Base-by-base conservation (phyloP, 1,284 basidiomycete genomes). In the Ganoderma leucocontextum region DNA sequence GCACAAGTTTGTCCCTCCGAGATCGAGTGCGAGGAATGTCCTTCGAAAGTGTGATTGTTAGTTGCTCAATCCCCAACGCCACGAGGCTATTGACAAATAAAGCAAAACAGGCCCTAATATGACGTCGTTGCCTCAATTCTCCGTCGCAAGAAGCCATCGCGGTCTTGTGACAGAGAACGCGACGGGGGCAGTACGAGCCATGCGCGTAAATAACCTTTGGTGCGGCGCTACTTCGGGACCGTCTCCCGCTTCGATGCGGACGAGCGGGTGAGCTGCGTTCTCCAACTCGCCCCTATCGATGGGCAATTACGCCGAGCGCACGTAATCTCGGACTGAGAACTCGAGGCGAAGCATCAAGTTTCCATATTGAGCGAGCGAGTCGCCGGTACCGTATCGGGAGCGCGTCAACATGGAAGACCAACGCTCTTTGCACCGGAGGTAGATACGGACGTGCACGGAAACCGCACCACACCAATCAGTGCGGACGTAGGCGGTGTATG, bases 1-100 rank as follows among this genome's bases (percentile, higher is more conserved):
- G 79, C 80, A 96, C 91, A 98, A 86, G 79, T 98, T 98, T 35
- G 96, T 98, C 67, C 97, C 97, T 49, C 96, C 96, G 36, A 98
- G 88, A 82, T 98, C 97, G 47, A 98, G 87, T 5, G 97, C 96
- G 64, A 98, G 88, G 81, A 97, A 98, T 5, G 94, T 96, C 60
- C 96, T 96, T 78, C 68, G 61, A n/a, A 69, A 12, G 58, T 25
- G 38, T 42, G 25, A 12, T 15, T 13, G 58, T 39, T 25, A 52
- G 58, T 39, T 29, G 36, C 25, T 25, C 58, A 22, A 52, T 22
- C 5, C n/a, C 19, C 2, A 57, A 22, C 53, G 57, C 63, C 61
- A 62, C 35, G 44, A 63, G 22, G 52, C 13, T 38, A 41, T 42
- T 29, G 41, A 61, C 52, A 22, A 47, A 64, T 44, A 52, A 42